phyloP scores from a whole-genome alignment of 2,329 filamentous ascomycete genomes.

The Colletotrichum lupini region DNA sequence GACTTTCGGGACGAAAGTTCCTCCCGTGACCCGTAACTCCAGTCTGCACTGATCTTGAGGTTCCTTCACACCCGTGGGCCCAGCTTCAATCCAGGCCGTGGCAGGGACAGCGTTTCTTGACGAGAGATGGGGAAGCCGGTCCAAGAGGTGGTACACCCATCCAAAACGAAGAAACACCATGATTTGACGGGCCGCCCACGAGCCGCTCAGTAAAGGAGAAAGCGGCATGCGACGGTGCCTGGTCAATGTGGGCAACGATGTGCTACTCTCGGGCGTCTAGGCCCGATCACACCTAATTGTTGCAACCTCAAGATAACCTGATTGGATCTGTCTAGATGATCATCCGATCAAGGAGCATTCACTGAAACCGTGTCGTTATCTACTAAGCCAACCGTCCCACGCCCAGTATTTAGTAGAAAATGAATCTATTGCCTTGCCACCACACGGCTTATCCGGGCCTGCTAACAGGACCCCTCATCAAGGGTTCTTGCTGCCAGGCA shows the following conservation, averaged over 20 bases:
- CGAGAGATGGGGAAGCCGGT: not conserved
- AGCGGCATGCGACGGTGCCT: not conserved
- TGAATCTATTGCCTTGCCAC: not conserved
- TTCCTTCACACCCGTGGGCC: not conserved
- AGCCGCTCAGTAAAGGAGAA: not conserved
- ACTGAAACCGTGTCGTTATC: not conserved
- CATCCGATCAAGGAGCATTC: not conserved
- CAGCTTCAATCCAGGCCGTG: not conserved
- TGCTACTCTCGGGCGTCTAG: not conserved
- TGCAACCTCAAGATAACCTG: not conserved
- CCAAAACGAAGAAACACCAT: not conserved
- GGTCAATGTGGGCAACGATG: not conserved
- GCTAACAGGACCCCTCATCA: not conserved
- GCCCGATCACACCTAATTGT: not conserved
- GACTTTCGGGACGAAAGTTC: not conserved
- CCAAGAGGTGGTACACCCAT: not conserved
- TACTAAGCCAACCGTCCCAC: not conserved
- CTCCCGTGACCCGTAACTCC: constrained; percentile 8
- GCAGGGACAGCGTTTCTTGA: not conserved
- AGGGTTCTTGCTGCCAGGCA: not conserved
- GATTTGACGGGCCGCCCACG: not conserved
- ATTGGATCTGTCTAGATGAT: not conserved
- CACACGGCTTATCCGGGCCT: not conserved
- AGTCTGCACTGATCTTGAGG: constrained; percentile 13
- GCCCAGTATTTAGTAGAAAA: too few relatives aligned